Conservation (phyloP, 306 rosid species). For the Casuarina equisetifolia region DNA sequence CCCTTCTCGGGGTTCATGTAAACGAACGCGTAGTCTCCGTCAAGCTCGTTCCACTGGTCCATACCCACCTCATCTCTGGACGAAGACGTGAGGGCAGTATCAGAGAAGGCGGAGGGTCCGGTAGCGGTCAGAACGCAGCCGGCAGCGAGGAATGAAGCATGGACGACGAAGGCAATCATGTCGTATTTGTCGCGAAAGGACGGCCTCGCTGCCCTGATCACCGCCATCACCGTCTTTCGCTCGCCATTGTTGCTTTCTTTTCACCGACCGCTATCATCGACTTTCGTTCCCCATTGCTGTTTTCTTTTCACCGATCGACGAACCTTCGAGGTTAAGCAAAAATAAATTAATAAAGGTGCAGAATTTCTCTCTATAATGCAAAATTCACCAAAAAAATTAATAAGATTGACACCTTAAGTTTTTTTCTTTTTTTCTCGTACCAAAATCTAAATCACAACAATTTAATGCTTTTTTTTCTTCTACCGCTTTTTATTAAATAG, state of each 20-base stretch:
- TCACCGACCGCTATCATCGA: neutral
- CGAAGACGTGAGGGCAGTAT: conserved; percentile 46
- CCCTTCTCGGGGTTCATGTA: conserved; percentile 61
- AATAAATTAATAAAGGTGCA: too few relatives aligned
- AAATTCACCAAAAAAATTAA: too few relatives aligned
- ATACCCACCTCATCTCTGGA: conserved; percentile 69
- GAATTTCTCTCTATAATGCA: too few relatives aligned
- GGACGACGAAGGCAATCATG: conserved; percentile 76
- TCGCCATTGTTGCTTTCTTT: conserved; percentile 43
- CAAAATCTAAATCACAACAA: too few relatives aligned
- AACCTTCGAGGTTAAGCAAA: too few relatives aligned
- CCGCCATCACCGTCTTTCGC: conserved; percentile 64
- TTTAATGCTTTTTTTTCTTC: too few relatives aligned
- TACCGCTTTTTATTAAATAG: too few relatives aligned
- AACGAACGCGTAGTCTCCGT: conserved; percentile 78
- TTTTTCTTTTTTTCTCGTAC: too few relatives aligned
- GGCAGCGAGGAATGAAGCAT: conserved; percentile 70
- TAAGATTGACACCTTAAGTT: too few relatives aligned
- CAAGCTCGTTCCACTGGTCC: conserved; percentile 80
- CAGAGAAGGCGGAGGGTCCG: conserved; percentile 61
- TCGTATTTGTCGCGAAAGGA: conserved; percentile 65
- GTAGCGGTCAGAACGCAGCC: conserved; percentile 67
- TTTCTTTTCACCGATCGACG: too few relatives aligned
- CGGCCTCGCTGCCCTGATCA: conserved; percentile 84
- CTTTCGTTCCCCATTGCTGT: too few relatives aligned